Evolutionary conservation across 2,329 filamentous ascomycete species (phyloP), one percentile per base, ranked within the genome.

Genomic region (Paraphoma chrysanthemicola): DNA sequence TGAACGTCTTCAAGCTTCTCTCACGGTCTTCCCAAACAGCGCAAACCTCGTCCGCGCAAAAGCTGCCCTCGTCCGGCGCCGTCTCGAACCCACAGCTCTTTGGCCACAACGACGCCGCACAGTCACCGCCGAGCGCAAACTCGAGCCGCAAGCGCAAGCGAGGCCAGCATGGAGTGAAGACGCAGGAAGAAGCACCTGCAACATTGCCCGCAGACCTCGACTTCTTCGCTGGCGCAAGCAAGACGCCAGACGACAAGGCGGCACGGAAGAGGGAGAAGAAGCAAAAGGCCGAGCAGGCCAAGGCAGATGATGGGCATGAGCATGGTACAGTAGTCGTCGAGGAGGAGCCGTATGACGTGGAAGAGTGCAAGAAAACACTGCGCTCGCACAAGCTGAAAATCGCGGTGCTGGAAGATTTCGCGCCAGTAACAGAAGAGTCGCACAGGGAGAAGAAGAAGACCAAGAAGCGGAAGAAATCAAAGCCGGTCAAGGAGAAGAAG

Each of bases 341-440:
- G 5, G 51, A 51, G 59, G 63, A 67, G 23, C 45, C 51, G 0
- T 82, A 92, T 65, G 85, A 87, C 66, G 84, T 90, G 67, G 88
- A 90, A 54, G 87, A 93, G 72, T 89, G 91, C 66, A 88, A 89
- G 66, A 86, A 88, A 57, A 82, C 94, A 10, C 79, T 97, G 59
- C 88, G 88, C 59, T 89, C 88, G 54, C 92, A 97, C 77, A 90
- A 93, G 62, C 82, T 97, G 63, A 97, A 97, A 76, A 85, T 96
- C 39, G 91, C 90, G 0, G 81, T 96, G 47, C 79, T 97, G n/a
- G 86, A 78, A 75, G 68, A 80, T 77, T 73, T 75, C 52, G 61
- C 57, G 31, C 51, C 61, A 11, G 64, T 54, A 74, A 30, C 74
- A 78, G 57, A 63, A 48, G 50, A 80, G 52, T 75, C 80, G 8